Evolutionary conservation across 1,284 basidiomycete species (phyloP).

Genomic region (Cryptococcus maquisensis): DNA sequence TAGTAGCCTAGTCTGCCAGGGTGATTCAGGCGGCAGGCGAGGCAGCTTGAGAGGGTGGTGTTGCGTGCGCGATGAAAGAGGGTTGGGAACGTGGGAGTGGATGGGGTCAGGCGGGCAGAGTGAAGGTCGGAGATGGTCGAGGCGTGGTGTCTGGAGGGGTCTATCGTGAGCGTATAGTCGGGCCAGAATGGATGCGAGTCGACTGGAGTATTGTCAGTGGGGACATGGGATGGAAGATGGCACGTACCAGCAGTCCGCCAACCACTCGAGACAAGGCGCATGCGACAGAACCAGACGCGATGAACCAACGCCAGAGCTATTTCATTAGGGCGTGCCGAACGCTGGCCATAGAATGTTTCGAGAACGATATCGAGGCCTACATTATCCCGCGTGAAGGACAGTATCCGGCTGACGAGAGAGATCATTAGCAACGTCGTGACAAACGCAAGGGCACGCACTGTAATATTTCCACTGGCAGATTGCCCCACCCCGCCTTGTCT

Average conservation of each 20-base stretch:
- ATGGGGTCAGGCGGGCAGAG: constrained; percentile 5
- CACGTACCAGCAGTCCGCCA: constrained; percentile 26
- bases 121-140: constrained; percentile 9
- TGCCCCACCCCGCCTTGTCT: constrained; percentile 16
- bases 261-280: constrained; percentile 19
- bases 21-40: constrained; percentile 17
- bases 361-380: constrained; percentile 2
- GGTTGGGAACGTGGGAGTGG: constrained; percentile 13
- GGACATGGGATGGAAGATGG: not conserved
- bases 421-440: not conserved
- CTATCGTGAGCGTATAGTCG: constrained; percentile 12
- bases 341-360: not conserved
- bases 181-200: constrained; percentile 32
- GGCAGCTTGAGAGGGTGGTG: constrained; percentile 11
- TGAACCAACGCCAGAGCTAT: constrained; percentile 10
- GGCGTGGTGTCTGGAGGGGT: constrained; percentile 11
- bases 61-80: constrained; percentile 13
- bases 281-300: constrained; percentile 12
- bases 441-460: constrained; percentile 12
- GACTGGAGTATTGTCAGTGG: constrained; percentile 12
- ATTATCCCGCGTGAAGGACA: constrained; percentile 1
- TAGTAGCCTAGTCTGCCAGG: constrained; percentile 11
- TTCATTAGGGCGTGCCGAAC: not conserved
- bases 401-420: constrained; percentile 1
- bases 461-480: constrained; percentile 11